Evolutionary conservation across 352 stramenopile species (phyloP), one percentile per base, ranked within the genome.

Genomic region (Blastocystis sp.): DNA sequence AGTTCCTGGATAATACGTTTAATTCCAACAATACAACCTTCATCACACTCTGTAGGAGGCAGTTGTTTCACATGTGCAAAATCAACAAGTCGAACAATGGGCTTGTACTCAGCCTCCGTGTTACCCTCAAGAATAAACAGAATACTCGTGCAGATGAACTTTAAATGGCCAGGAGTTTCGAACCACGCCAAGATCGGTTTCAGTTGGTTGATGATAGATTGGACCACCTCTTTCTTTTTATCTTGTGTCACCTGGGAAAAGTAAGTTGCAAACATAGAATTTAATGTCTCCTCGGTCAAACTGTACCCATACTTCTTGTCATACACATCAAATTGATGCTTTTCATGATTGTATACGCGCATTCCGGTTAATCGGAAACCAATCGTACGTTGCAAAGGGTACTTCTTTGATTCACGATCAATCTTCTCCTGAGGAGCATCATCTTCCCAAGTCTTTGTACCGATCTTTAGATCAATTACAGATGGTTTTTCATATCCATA

Each of bases 281-380:
- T 58, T 35, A 87, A 42, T 5, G 77, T 87, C 9, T 32, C 54
- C 49, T 78, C 59, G 3, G 77, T 87, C 52, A 66, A 11, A n/a
- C 52, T 54, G 35, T 87, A 87, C n/a, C 77, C 65, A 27, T 77
- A 87, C 24, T 87, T 74, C 58, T 87, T 87, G 19, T 69, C 37
- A 51, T 87, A 87, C 16, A 87, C 16, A 37, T 78, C 59, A 54
- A 39, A 87, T 16, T 74, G 56, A 1, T 77, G 11, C 42, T 58
- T 87, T 39, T 87, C 43, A 21, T 11, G 42, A 29, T 87, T 78
- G 49, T 54, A 87, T 16, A 87, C 65, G 11, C 77, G 77, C 77
- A 87, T 87, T 52, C 77, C 77, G 21, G 77, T 87, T 19, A 87
- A 54, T 43, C 77, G 77, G 52, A 87, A 87, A 16, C 77, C 77